Evolutionary conservation across 2,329 filamentous ascomycete species (phyloP), one percentile per base, ranked within the genome.

Genomic region (Exophiala phaeomuriformis): DNA sequence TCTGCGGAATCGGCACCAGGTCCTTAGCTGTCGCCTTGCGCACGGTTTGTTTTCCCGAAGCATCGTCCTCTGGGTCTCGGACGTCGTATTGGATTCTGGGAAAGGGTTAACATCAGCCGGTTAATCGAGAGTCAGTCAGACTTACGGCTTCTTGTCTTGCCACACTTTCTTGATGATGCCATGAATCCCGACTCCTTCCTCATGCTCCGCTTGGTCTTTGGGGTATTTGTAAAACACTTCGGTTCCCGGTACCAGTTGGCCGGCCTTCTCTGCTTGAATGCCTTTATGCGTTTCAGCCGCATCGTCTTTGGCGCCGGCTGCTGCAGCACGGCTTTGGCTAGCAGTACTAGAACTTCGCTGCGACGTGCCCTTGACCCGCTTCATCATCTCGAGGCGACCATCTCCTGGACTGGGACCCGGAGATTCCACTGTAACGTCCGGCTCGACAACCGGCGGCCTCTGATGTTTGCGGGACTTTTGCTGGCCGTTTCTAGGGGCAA

Each of bases 161-260:
- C 82, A 77, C 9, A 91, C 84, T 49, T 81, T 80, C 56, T 86
- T 85, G 48, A 91, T 88, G 55, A 86, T 85, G 47, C 87, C 88
- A 45, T 90, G 79, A 51, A 90, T 90, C 76, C 74, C 72, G 55
- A 74, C 74, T 27, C 75, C 75, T 62, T 77, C 75, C 2, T 73
- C 79, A 66, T 74, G 69, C n/a, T 72, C 74, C 55, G 73, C 70
- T 54, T 73, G 71, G 57, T 75, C 75, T 58, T 77, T 75, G 59
- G 71, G 73, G 52, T 75, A 73, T 53, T 75, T 76, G 62, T 74
- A 77, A 31, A 76, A 75, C 5, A 77, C 75, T 60, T 77, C 73
- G 9, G 73, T 71, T 4, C 74, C 74, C n/a, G 75, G 62, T 29
- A 69, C 65, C 2, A 77, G 65, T 30, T 70, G 67, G 2, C 72